A percentile compares a stretch with the other conserved stretches of the same genome.
These are phyloP conservation scores for Eimeria mitis DNA, from an alignment of 169 alveolate species.

Conservation along the genomic window DNA sequence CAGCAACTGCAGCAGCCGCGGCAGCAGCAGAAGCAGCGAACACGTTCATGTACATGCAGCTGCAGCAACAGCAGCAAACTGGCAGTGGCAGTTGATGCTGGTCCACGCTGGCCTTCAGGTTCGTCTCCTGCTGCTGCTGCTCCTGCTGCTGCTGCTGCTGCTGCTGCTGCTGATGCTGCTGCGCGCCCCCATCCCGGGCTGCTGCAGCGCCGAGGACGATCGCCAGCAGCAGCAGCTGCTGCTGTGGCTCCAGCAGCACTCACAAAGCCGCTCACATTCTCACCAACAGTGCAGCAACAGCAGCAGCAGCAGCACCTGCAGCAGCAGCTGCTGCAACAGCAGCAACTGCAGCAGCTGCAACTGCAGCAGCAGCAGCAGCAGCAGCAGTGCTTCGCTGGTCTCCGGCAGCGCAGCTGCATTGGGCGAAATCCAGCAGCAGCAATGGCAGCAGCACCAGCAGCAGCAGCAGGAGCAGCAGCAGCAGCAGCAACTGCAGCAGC, in stretches of 20 bases:
- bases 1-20: not conserved
- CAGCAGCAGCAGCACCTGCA: not conserved
- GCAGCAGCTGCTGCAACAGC: not conserved
- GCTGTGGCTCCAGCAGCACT: not conserved
- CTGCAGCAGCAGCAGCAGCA: conserved; percentile 26
- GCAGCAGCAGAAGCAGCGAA: conserved; percentile 25
- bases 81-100: not conserved
- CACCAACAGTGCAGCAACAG: not conserved
- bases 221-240: conserved; percentile 34
- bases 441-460: conserved; percentile 4
- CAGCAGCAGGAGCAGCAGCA: conserved; percentile 20
- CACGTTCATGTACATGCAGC: conserved; percentile 13
- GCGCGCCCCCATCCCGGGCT: conserved; percentile 10
- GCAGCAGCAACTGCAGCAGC: conserved; percentile 24
- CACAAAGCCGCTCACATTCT: not conserved
- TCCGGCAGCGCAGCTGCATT: conserved; percentile 35
- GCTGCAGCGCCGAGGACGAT: conserved; percentile 39
- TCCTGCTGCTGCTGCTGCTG: not conserved
- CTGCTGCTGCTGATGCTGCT: conserved; percentile 28
- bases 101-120: not conserved
- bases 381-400: conserved; percentile 17
- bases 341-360: not conserved
- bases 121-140: not conserved
- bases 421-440: not conserved
- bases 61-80: conserved; percentile 25